Percentiles rank a stretch among this genome's conserved stretches.
Evolutionary conservation across 768 basidiomycete species (phyloP).

Genomic region (Lentinula detonsa): DNA sequence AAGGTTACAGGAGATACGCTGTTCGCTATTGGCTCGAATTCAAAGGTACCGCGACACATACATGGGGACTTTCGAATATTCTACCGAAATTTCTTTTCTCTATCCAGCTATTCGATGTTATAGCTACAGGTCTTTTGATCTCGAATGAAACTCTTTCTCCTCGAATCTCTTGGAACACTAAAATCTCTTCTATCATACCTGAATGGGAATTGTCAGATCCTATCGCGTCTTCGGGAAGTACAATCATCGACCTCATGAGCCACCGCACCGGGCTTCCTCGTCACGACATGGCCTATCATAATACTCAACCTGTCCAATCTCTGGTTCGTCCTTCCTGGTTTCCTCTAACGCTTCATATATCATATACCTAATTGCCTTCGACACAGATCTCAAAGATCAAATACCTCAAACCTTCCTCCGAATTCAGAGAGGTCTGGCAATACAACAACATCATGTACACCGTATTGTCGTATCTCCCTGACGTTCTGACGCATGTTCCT

Average conservation of each 20-base stretch:
- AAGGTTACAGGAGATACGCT: constrained; percentile 20
- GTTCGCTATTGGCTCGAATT: constrained; percentile 24
- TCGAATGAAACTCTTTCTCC: constrained; percentile 20
- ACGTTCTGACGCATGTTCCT: constrained; percentile 9
- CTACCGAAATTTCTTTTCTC: too few relatives aligned
- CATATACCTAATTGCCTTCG: background rate
- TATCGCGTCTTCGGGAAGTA: constrained; percentile 12
- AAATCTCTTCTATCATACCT: constrained; percentile 18
- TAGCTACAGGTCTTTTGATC: constrained; percentile 21
- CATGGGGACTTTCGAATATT: too few relatives aligned
- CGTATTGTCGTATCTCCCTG: constrained; percentile 21
- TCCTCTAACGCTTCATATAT: background rate
- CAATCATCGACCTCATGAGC: constrained; percentile 16
- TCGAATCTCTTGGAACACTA: constrained; percentile 19
- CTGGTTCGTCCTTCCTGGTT: background rate
- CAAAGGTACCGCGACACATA: constrained; percentile 11
- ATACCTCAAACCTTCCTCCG: constrained; percentile 20
- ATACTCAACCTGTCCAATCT: constrained; percentile 9
- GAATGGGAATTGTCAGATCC: constrained; percentile 19
- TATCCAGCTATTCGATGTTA: constrained; percentile 17
- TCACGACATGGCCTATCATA: constrained; percentile 13
- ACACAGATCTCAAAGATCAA: constrained; percentile 10
- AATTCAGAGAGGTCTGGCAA: constrained; percentile 22
- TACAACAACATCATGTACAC: constrained; percentile 25
- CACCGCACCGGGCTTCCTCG: constrained; percentile 14